Percentiles rank a stretch among this genome's conserved stretches.
These are phyloP conservation scores for Colletotrichum scovillei DNA, from an alignment of 2,329 filamentous ascomycete species.

Conservation along the genomic window DNA sequence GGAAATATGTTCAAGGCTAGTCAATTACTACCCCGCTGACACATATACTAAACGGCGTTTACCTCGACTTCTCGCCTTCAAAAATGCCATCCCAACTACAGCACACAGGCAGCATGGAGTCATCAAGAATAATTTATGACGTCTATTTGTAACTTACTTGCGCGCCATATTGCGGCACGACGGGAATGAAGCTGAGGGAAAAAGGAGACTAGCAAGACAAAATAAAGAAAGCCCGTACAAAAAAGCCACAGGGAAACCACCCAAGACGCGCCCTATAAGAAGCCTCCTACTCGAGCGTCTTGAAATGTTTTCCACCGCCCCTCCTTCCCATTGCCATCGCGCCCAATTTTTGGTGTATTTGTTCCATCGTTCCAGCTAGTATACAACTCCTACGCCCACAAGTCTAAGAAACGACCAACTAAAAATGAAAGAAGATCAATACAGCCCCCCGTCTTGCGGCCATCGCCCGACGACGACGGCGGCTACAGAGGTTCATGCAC, in stretches of 20 bases:
- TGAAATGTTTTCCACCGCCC: not conserved
- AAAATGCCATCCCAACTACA: not conserved
- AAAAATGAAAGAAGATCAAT: not conserved
- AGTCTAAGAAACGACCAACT: slow-evolving; percentile 11
- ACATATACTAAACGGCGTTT: no score
- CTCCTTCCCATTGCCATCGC: not conserved
- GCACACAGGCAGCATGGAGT: not conserved
- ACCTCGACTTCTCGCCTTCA: not conserved
- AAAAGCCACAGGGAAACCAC: not conserved
- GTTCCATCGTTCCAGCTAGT: slow-evolving; percentile 15
- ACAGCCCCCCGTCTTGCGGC: not conserved
- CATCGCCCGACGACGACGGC: not conserved
- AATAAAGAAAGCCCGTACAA: not conserved
- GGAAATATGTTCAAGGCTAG: no score
- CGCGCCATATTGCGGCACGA: not conserved
- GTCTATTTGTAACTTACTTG: not conserved
- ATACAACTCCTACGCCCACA: slow-evolving; percentile 30
- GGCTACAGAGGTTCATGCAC: not conserved
- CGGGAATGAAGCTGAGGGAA: not conserved
- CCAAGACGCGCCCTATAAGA: not conserved
- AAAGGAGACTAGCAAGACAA: not conserved
- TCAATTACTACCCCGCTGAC: no score
- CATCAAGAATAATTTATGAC: not conserved
- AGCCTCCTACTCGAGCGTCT: not conserved
- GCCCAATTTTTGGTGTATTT: slow-evolving; percentile 15